phyloP scores from a whole-genome alignment of 208 protist genomes.

The Entamoeba dispar region DNA sequence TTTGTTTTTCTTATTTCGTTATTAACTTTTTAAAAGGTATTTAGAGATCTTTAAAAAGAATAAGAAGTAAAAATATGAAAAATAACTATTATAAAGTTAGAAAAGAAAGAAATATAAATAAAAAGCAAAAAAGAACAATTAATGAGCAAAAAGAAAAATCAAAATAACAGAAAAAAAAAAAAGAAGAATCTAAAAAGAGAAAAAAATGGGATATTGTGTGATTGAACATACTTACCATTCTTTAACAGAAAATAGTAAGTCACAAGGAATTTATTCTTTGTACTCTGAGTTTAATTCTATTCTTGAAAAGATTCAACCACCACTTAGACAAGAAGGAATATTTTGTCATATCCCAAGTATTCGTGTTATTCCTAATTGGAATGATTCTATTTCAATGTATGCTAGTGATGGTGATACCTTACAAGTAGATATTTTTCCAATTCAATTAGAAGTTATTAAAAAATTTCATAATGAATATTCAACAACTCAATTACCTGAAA shows the following conservation, averaged over 20 bases:
- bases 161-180: too few species aligned
- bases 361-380: background rate
- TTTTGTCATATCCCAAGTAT: background rate
- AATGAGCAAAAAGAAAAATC: too few species aligned
- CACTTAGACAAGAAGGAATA: background rate
- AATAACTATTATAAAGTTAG: too few species aligned
- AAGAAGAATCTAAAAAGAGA: too few species aligned
- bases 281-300: background rate
- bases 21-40: too few species aligned
- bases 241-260: background rate
- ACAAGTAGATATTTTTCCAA: background rate
- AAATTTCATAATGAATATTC: background rate
- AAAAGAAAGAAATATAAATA: too few species aligned
- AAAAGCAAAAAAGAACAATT: too few species aligned
- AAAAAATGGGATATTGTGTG: background rate
- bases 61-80: too few species aligned
- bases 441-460: background rate
- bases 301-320: background rate
- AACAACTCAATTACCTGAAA: background rate
- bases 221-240: background rate
- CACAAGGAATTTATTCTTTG: background rate
- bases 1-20: too few species aligned
- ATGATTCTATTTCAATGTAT: background rate
- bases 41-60: too few species aligned
- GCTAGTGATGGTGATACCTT: background rate